A percentile compares a stretch with the other conserved stretches of the same genome.
These are phyloP conservation scores for Chaetomiaceae sp. DNA, from an alignment of 2,329 filamentous ascomycete genomes.

Conservation along the genomic window DNA sequence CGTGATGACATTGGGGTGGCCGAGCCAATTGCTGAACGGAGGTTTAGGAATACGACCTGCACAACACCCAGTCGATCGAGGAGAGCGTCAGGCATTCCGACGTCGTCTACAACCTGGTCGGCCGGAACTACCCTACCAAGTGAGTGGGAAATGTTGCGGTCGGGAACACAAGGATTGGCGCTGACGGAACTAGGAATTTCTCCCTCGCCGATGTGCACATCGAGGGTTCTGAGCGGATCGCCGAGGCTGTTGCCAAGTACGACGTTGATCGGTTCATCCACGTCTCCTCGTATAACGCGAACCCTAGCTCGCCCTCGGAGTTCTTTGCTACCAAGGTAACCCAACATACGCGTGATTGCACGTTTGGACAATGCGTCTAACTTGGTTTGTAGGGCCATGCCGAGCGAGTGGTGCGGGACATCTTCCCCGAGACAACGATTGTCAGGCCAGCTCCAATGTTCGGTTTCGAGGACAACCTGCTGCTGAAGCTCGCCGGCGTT, in stretches of 20 bases:
- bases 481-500: conserved; percentile 76
- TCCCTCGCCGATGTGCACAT: conserved; percentile 87
- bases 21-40: conserved; percentile 17
- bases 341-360: neutral
- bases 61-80: conserved; percentile 92
- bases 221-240: conserved; percentile 87
- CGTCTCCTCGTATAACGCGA: conserved; percentile 89
- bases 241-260: conserved; percentile 92
- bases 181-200: conserved; percentile 72
- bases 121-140: conserved; percentile 95
- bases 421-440: conserved; percentile 96
- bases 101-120: conserved; percentile 93
- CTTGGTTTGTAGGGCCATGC: conserved; percentile 56
- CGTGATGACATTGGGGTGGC: neutral
- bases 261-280: conserved; percentile 96
- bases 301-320: conserved; percentile 73
- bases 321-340: conserved; percentile 85
- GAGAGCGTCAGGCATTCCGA: conserved; percentile 96
- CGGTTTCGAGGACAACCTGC: conserved; percentile 88
- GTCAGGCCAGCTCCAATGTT: conserved; percentile 92
- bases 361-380: conserved; percentile 13
- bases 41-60: conserved; percentile 83
- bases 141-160: conserved; percentile 38
- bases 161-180: neutral
- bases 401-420: conserved; percentile 77